A percentile compares a stretch with the other conserved stretches of the same genome.
Evolutionary conservation across 176 grass and related monocot genomes (phyloP).

Genomic region (Panicum miliaceum): DNA sequence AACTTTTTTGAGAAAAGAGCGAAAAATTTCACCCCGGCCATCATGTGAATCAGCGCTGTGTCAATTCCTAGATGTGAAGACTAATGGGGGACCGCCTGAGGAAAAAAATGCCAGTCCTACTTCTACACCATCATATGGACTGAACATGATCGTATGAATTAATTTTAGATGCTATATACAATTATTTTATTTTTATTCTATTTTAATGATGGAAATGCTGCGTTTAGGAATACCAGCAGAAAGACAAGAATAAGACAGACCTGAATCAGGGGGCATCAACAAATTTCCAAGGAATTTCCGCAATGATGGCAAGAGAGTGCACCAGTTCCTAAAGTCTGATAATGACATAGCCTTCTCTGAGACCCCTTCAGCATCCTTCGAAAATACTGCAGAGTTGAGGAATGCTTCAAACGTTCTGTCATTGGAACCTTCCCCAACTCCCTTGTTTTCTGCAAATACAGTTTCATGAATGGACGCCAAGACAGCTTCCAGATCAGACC

Average conservation of each 20-base stretch:
- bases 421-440: slow-evolving; percentile 37
- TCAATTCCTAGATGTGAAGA: background rate
- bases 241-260: slow-evolving; percentile 43
- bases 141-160: background rate
- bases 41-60: background rate
- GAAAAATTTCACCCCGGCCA: background rate
- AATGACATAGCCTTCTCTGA: slow-evolving; percentile 69
- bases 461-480: slow-evolving; percentile 74
- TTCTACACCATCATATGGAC: background rate
- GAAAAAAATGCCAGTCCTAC: slow-evolving; percentile 11
- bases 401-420: slow-evolving; percentile 62
- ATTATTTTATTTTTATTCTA: background rate
- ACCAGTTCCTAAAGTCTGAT: slow-evolving; percentile 86
- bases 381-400: slow-evolving; percentile 75
- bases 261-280: slow-evolving; percentile 75
- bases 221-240: slow-evolving; percentile 23
- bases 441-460: slow-evolving; percentile 64
- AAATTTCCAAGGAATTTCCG: slow-evolving; percentile 88
- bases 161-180: background rate
- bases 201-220: slow-evolving; percentile 4
- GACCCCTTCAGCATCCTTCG: slow-evolving; percentile 50
- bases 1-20: background rate
- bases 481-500: slow-evolving; percentile 84
- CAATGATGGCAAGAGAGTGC: slow-evolving; percentile 65
- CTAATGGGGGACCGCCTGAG: background rate